Conservation (phyloP, 768 basidiomycete genomes). For the Dendrothele bispora region DNA sequence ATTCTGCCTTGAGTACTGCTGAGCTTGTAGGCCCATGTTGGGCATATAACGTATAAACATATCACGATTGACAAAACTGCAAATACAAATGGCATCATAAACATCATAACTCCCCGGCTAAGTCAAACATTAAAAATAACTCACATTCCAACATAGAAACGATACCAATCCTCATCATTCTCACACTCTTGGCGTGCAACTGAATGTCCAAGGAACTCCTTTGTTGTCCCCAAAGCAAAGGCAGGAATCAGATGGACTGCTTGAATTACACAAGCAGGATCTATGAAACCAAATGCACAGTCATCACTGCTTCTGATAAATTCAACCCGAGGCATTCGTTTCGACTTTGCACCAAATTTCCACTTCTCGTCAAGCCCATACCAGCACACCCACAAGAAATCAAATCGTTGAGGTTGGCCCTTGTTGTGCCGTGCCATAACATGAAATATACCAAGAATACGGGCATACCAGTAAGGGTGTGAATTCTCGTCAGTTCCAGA, state of each 20-base stretch:
- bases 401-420: conserved; percentile 8
- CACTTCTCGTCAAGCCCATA: conserved; percentile 14
- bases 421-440: conserved; percentile 11
- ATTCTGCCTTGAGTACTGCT: no score
- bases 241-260: conserved; percentile 37
- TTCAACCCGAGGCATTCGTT: conserved; percentile 23
- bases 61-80: conserved; percentile 26
- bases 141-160: conserved; percentile 34
- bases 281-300: conserved; percentile 38
- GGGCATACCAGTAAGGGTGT: conserved; percentile 16
- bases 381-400: conserved; percentile 31
- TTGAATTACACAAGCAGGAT: conserved; percentile 34
- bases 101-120: no score
- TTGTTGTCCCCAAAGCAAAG: conserved; percentile 20
- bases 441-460: conserved; percentile 30
- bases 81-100: not conserved
- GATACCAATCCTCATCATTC: conserved; percentile 24
- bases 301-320: conserved; percentile 24
- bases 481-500: conserved; percentile 6
- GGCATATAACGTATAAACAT: conserved; percentile 27
- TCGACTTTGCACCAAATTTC: conserved; percentile 14
- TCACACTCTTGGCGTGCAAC: conserved; percentile 14
- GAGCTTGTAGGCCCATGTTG: no score
- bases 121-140: conserved; percentile 1
- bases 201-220: conserved; percentile 8